These are phyloP conservation scores for Neurospora intermedia DNA, from an alignment of 495 filamentous ascomycete genomes.

Conservation along the genomic window DNA sequence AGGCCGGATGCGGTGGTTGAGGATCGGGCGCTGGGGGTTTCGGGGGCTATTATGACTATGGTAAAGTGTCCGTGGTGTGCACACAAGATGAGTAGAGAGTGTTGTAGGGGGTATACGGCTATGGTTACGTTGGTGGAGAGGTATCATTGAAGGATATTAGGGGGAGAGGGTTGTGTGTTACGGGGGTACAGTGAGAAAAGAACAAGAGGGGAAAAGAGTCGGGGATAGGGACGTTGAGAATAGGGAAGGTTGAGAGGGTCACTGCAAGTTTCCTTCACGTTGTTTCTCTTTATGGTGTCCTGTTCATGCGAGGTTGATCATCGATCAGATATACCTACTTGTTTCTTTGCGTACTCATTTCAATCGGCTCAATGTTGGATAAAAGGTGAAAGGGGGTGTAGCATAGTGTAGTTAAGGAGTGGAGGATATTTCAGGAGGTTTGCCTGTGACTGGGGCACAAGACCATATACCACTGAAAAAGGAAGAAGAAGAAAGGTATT, in stretches of 20 bases:
- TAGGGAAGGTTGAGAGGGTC: too few relatives aligned
- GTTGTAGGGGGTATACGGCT: constrained; percentile 65
- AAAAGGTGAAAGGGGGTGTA: not conserved
- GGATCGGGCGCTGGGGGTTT: constrained; percentile 36
- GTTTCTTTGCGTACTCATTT: not conserved
- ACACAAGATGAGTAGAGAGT: constrained; percentile 60
- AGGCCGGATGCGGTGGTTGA: constrained; percentile 46
- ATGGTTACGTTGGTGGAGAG: constrained; percentile 59
- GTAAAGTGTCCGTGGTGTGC: constrained; percentile 70
- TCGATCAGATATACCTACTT: not conserved
- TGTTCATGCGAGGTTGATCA: too few relatives aligned
- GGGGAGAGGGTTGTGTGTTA: too few relatives aligned
- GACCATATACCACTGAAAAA: too few relatives aligned
- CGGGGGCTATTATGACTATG: constrained; percentile 44
- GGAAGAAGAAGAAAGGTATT: too few relatives aligned
- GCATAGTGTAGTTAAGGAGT: not conserved
- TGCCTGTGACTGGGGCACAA: too few relatives aligned
- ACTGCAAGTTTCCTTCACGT: too few relatives aligned
- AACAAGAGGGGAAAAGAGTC: too few relatives aligned
- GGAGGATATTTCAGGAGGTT: too few relatives aligned
- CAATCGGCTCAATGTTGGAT: not conserved
- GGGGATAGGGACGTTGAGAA: too few relatives aligned
- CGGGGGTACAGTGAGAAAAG: too few relatives aligned
- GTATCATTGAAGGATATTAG: constrained; percentile 27
- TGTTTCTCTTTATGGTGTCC: too few relatives aligned